Evolutionary conservation across 2,329 filamentous ascomycete species (phyloP).

Genomic region (Myriosclerotinia scirpicola): DNA sequence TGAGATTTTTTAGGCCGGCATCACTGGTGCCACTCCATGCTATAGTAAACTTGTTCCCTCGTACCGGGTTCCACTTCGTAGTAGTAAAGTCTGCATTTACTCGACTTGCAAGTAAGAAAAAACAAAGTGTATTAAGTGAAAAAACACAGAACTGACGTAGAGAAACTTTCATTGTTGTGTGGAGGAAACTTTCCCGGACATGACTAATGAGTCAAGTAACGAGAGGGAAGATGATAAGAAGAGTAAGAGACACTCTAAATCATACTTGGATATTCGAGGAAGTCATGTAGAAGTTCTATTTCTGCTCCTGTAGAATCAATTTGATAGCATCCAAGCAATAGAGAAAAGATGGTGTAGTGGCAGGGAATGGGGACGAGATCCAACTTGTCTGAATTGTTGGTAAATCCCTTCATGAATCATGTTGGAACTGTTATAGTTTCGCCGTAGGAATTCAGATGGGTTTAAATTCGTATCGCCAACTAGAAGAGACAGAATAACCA

Average conservation of each 20-base stretch:
- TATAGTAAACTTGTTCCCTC: neutral
- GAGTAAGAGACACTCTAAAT: neutral
- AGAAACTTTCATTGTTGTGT: neutral
- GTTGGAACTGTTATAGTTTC: neutral
- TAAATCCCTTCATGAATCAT: neutral
- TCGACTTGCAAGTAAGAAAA: neutral
- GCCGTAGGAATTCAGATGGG: neutral
- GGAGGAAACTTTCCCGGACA: neutral
- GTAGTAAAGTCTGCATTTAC: neutral
- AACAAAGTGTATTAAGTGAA: neutral
- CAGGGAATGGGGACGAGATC: neutral
- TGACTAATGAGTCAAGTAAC: neutral
- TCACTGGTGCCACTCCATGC: constrained; percentile 11
- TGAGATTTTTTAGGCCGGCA: neutral
- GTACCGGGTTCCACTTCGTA: neutral
- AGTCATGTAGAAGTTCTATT: neutral
- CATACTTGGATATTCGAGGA: fast-evolving
- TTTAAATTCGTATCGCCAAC: neutral
- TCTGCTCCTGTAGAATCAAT: neutral
- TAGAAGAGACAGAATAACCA: neutral
- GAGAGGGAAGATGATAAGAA: neutral
- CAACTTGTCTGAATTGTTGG: too few species aligned
- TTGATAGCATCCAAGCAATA: neutral
- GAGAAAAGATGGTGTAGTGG: neutral
- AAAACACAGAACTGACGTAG: neutral